phyloP scores from a whole-genome alignment of 129 eudicot genomes.

The Lactuca sativa region DNA sequence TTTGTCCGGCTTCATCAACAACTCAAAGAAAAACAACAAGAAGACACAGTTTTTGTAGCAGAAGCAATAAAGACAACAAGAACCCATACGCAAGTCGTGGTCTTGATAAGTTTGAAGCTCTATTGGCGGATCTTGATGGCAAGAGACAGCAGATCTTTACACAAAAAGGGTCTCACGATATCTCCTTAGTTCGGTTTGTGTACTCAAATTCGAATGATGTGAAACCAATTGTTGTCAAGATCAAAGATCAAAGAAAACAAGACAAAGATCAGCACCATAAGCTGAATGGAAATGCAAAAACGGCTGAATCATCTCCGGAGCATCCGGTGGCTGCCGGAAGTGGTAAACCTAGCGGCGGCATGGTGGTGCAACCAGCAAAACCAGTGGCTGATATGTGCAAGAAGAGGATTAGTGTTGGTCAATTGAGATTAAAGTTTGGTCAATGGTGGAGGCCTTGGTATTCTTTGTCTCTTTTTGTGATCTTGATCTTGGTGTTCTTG shows the following conservation, averaged over 20 bases:
- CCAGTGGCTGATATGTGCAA: not conserved
- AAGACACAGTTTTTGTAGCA: constrained; percentile 39
- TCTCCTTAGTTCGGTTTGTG: constrained; percentile 39
- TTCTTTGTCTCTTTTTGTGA: constrained; percentile 39
- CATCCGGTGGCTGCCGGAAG: constrained; percentile 8
- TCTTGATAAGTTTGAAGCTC: constrained; percentile 49
- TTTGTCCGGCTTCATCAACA: constrained; percentile 22
- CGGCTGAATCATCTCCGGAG: constrained; percentile 5
- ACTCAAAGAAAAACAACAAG: constrained; percentile 34
- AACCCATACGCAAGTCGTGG: constrained; percentile 50
- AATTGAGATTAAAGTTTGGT: constrained; percentile 31
- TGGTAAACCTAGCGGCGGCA: not conserved
- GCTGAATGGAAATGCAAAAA: constrained; percentile 15
- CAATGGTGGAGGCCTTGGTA: constrained; percentile 46
- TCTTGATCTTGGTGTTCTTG: constrained; percentile 48
- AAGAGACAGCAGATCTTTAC: constrained; percentile 49
- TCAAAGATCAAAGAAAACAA: constrained; percentile 33
- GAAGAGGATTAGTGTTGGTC: constrained; percentile 17
- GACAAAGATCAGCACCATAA: constrained; percentile 17
- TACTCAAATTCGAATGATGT: constrained; percentile 28
- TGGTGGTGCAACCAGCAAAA: not conserved
- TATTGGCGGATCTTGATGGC: constrained; percentile 50
- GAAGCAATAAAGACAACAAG: constrained; percentile 42
- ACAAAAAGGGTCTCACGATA: constrained; percentile 48
- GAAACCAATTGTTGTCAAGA: constrained; percentile 41